Evolutionary conservation across 257 asterid species (phyloP).

Genomic region (Nicotiana tabacum): DNA sequence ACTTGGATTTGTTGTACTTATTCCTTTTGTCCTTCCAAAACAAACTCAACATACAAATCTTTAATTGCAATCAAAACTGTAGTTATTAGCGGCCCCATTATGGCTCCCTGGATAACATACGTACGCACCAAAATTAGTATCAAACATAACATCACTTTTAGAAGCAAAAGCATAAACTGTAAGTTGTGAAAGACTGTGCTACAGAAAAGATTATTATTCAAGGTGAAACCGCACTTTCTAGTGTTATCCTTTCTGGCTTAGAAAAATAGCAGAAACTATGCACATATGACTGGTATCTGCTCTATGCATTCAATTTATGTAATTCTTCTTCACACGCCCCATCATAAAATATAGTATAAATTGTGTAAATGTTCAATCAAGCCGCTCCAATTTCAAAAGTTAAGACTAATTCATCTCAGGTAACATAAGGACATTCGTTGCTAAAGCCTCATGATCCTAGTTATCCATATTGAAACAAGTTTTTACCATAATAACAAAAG

Average conservation of each 20-base stretch:
- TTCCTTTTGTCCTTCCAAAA: conserved; percentile 41
- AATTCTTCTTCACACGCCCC: too few relatives aligned
- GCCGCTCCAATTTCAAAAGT: neutral
- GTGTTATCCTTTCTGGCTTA: neutral
- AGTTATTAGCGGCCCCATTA: conserved; percentile 74
- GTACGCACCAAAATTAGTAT: neutral
- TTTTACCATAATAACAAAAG: neutral
- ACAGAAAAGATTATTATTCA: neutral
- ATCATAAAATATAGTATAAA: too few relatives aligned
- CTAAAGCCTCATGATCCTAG: neutral
- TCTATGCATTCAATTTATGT: neutral
- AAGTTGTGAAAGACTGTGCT: neutral
- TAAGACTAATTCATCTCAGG: neutral
- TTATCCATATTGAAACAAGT: too few relatives aligned
- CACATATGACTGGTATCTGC: too few relatives aligned
- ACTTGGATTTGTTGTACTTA: neutral
- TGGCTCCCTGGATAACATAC: conserved; percentile 54
- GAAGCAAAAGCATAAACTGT: neutral
- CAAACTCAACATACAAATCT: conserved; percentile 62
- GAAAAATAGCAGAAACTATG: neutral
- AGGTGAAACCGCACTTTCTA: neutral
- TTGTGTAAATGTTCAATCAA: neutral
- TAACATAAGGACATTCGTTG: neutral
- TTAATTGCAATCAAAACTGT: conserved; percentile 63
- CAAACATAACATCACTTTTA: neutral